Evolutionary conservation across 345 rosid genomes (phyloP).

Genomic region (Dovyalis caffra): DNA sequence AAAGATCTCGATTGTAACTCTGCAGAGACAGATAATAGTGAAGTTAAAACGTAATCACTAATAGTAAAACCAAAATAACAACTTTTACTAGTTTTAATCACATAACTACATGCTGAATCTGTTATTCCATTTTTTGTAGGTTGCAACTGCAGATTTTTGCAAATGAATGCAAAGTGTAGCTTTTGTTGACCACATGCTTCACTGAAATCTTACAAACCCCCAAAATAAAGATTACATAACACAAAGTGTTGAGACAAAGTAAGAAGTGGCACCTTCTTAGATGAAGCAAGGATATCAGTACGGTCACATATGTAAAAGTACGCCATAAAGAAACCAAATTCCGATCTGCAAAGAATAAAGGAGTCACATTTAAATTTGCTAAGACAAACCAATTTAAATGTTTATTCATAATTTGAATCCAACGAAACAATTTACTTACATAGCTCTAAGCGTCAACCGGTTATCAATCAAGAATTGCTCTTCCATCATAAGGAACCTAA

Average conservation of each 20-base stretch:
- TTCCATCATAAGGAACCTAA: constrained; percentile 79
- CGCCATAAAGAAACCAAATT: constrained; percentile 57
- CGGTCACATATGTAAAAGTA: constrained; percentile 90
- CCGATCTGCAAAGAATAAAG: constrained; percentile 52
- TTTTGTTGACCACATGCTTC: neutral
- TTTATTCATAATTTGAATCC: neutral
- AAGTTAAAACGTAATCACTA: constrained; percentile 20
- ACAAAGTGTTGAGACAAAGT: constrained; percentile 1
- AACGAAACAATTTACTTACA: constrained; percentile 48
- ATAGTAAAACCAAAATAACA: neutral
- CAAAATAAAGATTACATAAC: neutral
- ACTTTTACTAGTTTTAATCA: neutral
- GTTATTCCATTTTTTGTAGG: neutral
- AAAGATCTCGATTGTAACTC: constrained; percentile 89
- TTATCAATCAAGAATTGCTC: constrained; percentile 84
- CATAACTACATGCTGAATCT: neutral
- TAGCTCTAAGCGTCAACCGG: constrained; percentile 76
- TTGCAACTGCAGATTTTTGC: neutral
- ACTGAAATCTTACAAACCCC: neutral
- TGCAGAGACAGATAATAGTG: constrained; percentile 42
- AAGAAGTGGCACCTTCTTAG: constrained; percentile 63
- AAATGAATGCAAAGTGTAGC: neutral
- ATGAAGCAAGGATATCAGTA: constrained; percentile 69
- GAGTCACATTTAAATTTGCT: neutral
- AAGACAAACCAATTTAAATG: neutral